These are phyloP conservation scores for Boletus bicolor DNA, from an alignment of 768 basidiomycete species.

Conservation along the genomic window DNA sequence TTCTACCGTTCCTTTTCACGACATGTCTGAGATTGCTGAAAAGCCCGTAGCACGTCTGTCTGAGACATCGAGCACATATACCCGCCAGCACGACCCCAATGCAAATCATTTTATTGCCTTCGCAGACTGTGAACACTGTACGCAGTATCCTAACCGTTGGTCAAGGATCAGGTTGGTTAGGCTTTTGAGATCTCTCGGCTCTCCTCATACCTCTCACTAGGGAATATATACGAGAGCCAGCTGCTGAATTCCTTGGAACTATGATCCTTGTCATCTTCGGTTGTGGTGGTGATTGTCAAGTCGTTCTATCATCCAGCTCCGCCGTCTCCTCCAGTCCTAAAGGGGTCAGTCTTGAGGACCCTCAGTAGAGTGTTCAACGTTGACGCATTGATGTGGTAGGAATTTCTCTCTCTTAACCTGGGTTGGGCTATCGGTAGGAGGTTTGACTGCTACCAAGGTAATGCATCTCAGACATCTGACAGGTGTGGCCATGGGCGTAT, in stretches of 20 bases:
- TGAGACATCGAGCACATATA: conserved; percentile 18
- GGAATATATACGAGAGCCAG: conserved; percentile 50
- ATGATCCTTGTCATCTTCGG: conserved; percentile 60
- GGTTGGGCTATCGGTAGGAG: conserved; percentile 34
- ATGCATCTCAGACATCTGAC: not conserved
- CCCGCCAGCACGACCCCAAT: conserved; percentile 6
- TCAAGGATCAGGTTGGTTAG: conserved; percentile 47
- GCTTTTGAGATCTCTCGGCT: not conserved
- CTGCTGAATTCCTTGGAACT: conserved; percentile 62
- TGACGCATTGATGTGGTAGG: conserved; percentile 16
- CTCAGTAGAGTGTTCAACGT: not conserved
- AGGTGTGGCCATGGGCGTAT: conserved; percentile 64
- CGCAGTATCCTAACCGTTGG: conserved; percentile 50
- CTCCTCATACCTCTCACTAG: conserved; percentile 28
- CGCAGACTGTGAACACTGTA: conserved; percentile 34
- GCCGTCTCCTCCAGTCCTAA: conserved; percentile 45
- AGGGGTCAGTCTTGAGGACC: conserved; percentile 45
- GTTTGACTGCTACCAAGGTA: not conserved
- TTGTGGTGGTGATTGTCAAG: conserved; percentile 55
- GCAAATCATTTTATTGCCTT: conserved; percentile 13
- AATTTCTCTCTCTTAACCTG: conserved; percentile 23
- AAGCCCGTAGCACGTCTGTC: conserved; percentile 18
- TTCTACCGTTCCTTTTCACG: not conserved
- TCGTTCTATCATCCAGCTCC: conserved; percentile 44
- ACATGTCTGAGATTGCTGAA: conserved; percentile 22